Base-by-base conservation (phyloP, 345 rosid species). In the Linum usitatissimum region DNA sequence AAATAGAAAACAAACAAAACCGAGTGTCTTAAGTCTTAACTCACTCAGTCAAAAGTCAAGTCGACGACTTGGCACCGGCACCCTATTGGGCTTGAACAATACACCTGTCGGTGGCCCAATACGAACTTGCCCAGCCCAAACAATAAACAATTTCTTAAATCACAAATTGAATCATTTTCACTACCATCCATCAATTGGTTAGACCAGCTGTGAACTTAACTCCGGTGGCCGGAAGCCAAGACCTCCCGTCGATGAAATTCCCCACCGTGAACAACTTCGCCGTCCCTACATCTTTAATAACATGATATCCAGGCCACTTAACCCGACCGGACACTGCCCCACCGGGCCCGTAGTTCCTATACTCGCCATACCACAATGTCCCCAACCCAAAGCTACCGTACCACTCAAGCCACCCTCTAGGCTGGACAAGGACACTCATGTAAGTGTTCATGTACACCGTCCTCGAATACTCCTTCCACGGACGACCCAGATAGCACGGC, bases 351-450 rank as follows among this genome's bases (percentile, higher is more conserved):
- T 55, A 55, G 30, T 55, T 55, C 30, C 28, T 55, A 19, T 18
- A 55, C 59, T 55, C 59, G 3, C 59, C 59, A 19, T 55, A 55
- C 59, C 59, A 55, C 59, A 55, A 55, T 18, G 59, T 55, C 3
- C 59, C 59, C 21, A 55, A 19, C 14, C 30, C 59, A 19, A 55
- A 55, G 30, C 18, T 28, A 6, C 59, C 59, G 59, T n/a, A 55
- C 59, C 59, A 55, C 59, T 55, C 59, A 9, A 55, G 59, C 59
- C 59, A 55, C 59, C 59, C 59, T 55, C 59, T 18, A 19, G 59
- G 59, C 10, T 55, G 59, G 30, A 55, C 59, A 28, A 19, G 6
- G 3, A 30, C 59, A 19, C 59, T 55, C 59, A 55, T 55, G 59
- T 55, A 55, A 6, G 59, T 55, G 30, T 55, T 55, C 30, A 55